Conservation (phyloP, 176 grass and related monocot species). For the Musa itinerans region DNA sequence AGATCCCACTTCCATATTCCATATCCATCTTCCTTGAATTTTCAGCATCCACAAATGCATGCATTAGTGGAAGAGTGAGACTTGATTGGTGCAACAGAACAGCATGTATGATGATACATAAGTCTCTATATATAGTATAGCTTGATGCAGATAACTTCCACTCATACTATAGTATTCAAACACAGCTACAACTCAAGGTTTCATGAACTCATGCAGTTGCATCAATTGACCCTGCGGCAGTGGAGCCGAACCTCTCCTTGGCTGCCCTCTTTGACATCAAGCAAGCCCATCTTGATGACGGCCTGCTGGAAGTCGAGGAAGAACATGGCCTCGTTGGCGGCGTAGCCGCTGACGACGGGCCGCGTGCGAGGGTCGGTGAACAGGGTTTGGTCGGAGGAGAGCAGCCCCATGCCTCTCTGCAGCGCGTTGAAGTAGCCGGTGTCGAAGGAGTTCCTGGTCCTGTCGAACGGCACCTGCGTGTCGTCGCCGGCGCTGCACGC, state of each 20-base stretch:
- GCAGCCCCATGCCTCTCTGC: slow-evolving; percentile 41
- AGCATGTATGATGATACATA: too few relatives aligned
- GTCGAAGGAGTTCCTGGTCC: slow-evolving; percentile 52
- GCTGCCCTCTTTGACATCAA: slow-evolving; percentile 62
- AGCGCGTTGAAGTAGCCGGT: slow-evolving; percentile 55
- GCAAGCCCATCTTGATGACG: slow-evolving; percentile 77
- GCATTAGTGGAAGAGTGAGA: too few relatives aligned
- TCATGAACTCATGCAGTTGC: not conserved
- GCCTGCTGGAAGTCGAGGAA: slow-evolving; percentile 71
- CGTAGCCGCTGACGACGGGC: slow-evolving; percentile 46
- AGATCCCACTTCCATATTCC: too few relatives aligned
- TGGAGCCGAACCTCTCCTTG: slow-evolving; percentile 51
- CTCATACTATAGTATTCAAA: too few relatives aligned
- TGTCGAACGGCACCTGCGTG: slow-evolving; percentile 46
- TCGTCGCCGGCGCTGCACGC: slow-evolving; percentile 43
- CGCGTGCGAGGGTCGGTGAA: slow-evolving; percentile 48
- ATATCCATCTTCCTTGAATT: too few relatives aligned
- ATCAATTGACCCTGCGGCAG: slow-evolving; percentile 49
- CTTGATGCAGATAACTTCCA: too few relatives aligned
- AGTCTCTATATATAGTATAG: too few relatives aligned
- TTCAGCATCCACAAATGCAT: too few relatives aligned
- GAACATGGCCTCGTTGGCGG: slow-evolving; percentile 60
- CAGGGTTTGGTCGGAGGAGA: slow-evolving; percentile 71
- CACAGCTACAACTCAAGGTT: too few relatives aligned
- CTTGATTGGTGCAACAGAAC: too few relatives aligned